Percentiles rank a stretch among this genome's conserved stretches.
Conservation (phyloP, 1,284 basidiomycete genomes). For the Cutaneotrichosporon daszewskae region DNA sequence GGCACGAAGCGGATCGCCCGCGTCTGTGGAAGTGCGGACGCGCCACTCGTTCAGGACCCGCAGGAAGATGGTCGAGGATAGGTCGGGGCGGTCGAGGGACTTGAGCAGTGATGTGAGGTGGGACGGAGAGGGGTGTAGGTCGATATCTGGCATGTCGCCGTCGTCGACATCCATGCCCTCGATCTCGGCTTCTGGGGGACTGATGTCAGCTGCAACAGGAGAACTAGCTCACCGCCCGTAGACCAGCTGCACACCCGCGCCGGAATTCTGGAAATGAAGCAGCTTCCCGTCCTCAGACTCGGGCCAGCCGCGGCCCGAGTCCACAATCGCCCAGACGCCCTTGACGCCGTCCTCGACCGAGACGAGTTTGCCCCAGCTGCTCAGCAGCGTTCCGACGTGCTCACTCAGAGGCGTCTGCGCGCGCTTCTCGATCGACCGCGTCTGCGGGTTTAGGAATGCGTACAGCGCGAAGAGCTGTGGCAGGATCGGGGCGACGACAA, state of each 20-base stretch:
- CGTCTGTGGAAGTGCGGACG: slow-evolving; percentile 36
- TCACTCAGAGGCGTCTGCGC: slow-evolving; percentile 47
- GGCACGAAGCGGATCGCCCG: slow-evolving; percentile 44
- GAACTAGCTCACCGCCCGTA: neutral
- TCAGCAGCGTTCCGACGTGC: slow-evolving; percentile 56
- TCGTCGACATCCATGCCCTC: slow-evolving; percentile 52
- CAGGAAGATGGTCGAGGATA: slow-evolving; percentile 67
- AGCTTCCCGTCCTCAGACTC: slow-evolving; percentile 11
- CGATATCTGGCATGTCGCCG: slow-evolving; percentile 56
- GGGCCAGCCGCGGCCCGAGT: slow-evolving; percentile 51
- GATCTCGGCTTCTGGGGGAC: slow-evolving; percentile 22
- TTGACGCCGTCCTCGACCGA: slow-evolving; percentile 54
- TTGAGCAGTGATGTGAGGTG: slow-evolving; percentile 63
- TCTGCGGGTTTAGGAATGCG: slow-evolving; percentile 51
- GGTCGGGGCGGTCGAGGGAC: slow-evolving; percentile 59
- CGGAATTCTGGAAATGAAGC: slow-evolving; percentile 25
- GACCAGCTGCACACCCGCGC: slow-evolving; percentile 9
- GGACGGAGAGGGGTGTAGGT: slow-evolving; percentile 64
- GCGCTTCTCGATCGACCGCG: slow-evolving; percentile 8
- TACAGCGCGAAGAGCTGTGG: slow-evolving; percentile 62
- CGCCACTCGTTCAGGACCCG: slow-evolving; percentile 65
- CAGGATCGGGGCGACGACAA: slow-evolving; percentile 63
- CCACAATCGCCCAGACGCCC: slow-evolving; percentile 59
- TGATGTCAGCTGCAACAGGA: neutral
- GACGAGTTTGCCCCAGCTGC: slow-evolving; percentile 67